Conservation (phyloP, 441 rosid genomes). For the Adansonia gregorii region DNA sequence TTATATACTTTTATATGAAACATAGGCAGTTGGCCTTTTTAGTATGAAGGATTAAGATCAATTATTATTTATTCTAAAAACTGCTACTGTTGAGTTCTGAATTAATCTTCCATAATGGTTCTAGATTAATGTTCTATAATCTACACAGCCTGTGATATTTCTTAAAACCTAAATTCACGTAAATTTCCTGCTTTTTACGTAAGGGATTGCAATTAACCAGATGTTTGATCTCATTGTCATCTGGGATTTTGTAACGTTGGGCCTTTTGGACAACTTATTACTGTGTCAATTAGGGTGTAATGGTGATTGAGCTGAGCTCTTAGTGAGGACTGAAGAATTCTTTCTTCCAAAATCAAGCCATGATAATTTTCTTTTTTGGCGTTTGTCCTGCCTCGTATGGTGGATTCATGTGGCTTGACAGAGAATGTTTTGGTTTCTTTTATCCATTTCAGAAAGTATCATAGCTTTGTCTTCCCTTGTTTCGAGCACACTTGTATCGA, state of each 20-base stretch:
- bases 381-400: neutral
- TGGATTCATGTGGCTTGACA: neutral
- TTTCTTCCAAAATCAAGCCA: neutral
- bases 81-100: too few species aligned
- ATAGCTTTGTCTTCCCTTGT: neutral
- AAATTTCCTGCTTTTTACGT: too few species aligned
- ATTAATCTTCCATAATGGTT: too few species aligned
- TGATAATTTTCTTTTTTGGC: neutral
- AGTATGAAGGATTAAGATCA: too few species aligned
- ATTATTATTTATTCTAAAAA: too few species aligned
- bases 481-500: neutral
- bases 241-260: too few species aligned
- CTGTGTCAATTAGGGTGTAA: neutral
- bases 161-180: too few species aligned
- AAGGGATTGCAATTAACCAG: too few species aligned
- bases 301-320: neutral
- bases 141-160: too few species aligned
- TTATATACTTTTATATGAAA: constrained; percentile 11
- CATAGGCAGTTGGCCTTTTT: neutral
- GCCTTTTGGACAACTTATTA: neutral
- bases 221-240: too few species aligned
- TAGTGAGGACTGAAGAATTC: neutral
- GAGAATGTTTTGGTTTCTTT: constrained; percentile 2
- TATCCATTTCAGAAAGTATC: neutral
- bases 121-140: too few species aligned